Conservation (phyloP, 306 rosid genomes). For the Cyamopsis tetragonoloba region DNA sequence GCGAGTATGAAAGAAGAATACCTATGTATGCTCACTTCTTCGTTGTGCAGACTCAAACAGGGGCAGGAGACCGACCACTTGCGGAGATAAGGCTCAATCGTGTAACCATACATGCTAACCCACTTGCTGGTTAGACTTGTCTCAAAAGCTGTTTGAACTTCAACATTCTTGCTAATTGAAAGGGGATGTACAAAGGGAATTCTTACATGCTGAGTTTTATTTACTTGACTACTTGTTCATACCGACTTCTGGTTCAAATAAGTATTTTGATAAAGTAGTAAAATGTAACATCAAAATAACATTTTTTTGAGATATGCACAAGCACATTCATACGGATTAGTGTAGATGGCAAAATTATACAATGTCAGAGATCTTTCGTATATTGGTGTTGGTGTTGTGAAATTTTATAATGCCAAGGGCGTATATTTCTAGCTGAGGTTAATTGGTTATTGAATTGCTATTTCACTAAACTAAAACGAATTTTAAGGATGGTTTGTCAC, state of each 20-base stretch:
- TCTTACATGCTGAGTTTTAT: conserved; percentile 15
- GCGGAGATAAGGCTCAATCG: conserved; percentile 95
- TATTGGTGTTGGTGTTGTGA: background rate
- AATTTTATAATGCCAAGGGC: background rate
- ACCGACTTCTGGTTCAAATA: conserved; percentile 8
- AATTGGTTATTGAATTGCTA: background rate
- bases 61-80: conserved; percentile 89
- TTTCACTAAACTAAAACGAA: too few relatives aligned
- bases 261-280: conserved; percentile 16
- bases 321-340: background rate
- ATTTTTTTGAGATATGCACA: background rate
- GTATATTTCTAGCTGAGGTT: too few relatives aligned
- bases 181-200: background rate
- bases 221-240: background rate
- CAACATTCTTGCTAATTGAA: too few relatives aligned
- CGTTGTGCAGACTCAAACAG: conserved; percentile 80
- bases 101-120: conserved; percentile 81
- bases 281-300: conserved; percentile 6
- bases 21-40: background rate
- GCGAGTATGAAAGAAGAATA: background rate
- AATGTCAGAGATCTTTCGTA: background rate
- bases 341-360: background rate
- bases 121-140: conserved; percentile 63
- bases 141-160: background rate
- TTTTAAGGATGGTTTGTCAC: background rate